A percentile compares a stretch with the other conserved stretches of the same genome.
These are phyloP conservation scores for Butyriboletus loyo DNA, from an alignment of 768 basidiomycete species.

Conservation along the genomic window DNA sequence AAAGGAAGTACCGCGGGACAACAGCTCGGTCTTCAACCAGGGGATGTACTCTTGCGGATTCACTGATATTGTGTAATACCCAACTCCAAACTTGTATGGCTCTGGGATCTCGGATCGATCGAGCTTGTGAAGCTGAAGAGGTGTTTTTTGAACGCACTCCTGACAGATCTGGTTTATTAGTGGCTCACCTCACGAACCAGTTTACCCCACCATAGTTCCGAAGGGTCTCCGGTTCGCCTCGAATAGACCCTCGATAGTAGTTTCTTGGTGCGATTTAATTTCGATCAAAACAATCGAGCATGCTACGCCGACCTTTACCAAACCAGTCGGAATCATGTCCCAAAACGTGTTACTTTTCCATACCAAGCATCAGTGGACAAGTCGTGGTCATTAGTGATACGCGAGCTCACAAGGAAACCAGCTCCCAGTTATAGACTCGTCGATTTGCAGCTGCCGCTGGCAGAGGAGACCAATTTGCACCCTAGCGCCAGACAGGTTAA, in stretches of 20 bases:
- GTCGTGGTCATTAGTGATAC: neutral
- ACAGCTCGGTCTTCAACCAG: slow-evolving; percentile 44
- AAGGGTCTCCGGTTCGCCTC: slow-evolving; percentile 12
- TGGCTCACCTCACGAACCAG: slow-evolving; percentile 39
- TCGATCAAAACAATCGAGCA: neutral
- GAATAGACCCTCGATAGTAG: slow-evolving; percentile 38
- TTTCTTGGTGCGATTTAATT: slow-evolving; percentile 27
- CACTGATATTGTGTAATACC: slow-evolving; percentile 46
- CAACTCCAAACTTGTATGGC: slow-evolving; percentile 35
- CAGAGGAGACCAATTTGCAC: slow-evolving; percentile 47
- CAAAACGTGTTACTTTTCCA: slow-evolving; percentile 42
- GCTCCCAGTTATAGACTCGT: slow-evolving; percentile 38
- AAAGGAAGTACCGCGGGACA: slow-evolving; percentile 41
- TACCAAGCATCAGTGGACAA: slow-evolving; percentile 2
- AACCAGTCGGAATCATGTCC: slow-evolving; percentile 43
- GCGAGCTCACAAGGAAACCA: slow-evolving; percentile 38
- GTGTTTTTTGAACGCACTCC: neutral
- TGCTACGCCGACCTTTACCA: slow-evolving; percentile 34
- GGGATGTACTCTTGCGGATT: slow-evolving; percentile 50
- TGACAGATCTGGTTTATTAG: neutral
- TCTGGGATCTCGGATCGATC: slow-evolving; percentile 35
- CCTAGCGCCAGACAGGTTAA: slow-evolving; percentile 25
- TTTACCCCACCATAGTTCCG: slow-evolving; percentile 38
- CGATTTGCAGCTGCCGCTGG: slow-evolving; percentile 35
- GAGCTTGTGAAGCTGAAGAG: slow-evolving; percentile 33